Percentiles rank a stretch among this genome's conserved stretches.
Evolutionary conservation across 2,329 filamentous ascomycete species (phyloP).

Genomic region (Alternaria sp.): DNA sequence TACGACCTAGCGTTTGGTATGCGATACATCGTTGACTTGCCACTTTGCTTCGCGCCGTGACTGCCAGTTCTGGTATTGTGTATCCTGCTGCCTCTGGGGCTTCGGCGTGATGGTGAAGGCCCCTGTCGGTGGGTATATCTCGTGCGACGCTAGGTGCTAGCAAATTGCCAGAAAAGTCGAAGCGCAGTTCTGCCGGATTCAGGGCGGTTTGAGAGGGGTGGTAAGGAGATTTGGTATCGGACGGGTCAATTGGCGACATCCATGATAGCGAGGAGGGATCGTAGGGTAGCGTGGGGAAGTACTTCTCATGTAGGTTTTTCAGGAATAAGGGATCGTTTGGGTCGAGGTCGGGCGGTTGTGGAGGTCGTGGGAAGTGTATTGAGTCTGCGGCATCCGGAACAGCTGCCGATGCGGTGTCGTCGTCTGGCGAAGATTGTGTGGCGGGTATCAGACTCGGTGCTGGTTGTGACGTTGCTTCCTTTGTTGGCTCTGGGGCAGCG

Average conservation of each 20-base stretch:
- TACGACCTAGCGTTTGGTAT: conserved; percentile 86
- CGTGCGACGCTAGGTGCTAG: conserved; percentile 80
- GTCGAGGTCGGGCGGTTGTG: conserved; percentile 76
- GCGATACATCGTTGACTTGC: conserved; percentile 89
- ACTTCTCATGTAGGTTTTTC: conserved; percentile 84
- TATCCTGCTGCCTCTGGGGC: conserved; percentile 95
- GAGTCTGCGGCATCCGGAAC: conserved; percentile 60
- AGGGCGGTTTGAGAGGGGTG: conserved; percentile 78
- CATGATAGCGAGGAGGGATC: conserved; percentile 88
- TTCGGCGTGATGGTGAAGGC: conserved; percentile 91
- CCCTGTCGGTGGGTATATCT: conserved; percentile 76
- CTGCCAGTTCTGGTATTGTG: conserved; percentile 85
- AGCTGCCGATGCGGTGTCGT: conserved; percentile 54
- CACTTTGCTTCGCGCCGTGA: conserved; percentile 81
- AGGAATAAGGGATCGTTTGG: conserved; percentile 86
- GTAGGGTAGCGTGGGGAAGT: conserved; percentile 87
- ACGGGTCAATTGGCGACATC: conserved; percentile 76
- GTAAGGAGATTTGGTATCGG: conserved; percentile 76
- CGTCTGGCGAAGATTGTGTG: neutral
- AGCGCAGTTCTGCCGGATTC: conserved; percentile 81
- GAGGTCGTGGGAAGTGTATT: conserved; percentile 69
- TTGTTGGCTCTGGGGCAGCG: conserved; percentile 24
- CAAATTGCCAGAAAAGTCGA: conserved; percentile 84
- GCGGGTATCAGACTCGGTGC: conserved; percentile 3
- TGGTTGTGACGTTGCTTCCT: conserved; percentile 12